Base-by-base conservation (phyloP, 352 stramenopile species). In the Globisporangium yorkense region DNA sequence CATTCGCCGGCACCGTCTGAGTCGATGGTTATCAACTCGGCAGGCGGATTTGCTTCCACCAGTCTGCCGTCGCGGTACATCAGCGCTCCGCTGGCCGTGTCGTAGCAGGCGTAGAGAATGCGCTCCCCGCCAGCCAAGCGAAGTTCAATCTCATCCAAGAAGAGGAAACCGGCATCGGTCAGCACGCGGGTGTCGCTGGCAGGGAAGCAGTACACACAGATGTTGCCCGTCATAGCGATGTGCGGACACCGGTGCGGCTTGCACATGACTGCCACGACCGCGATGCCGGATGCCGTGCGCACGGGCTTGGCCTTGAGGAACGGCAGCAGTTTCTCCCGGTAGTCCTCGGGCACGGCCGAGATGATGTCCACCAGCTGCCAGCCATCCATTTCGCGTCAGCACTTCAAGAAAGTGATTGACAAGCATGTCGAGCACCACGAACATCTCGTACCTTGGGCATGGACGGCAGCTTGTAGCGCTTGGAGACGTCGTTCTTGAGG, bases 241-340 rank as follows among this genome's bases (percentile, higher is more conserved):
- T 99, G 96, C 6, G 96, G 95, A 74, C 96, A 99, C n/a, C 95
- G 89, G 74, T 99, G 96, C 3, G 95, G 96, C 68, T 99, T 99
- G 71, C 77, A 97, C 95, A 99, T 99, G 18, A 98, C 95, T 0
- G 96, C 95, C n/a, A 99, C 96, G 31, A 98, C 94, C 5, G 95
- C 92, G 48, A 99, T 96, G 24, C 96, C 96, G 13, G 84, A 97
- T 12, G 96, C 96, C 1, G 94, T 98, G 51, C 96, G 88, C 24
- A 99, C 92, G 3, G 96, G 96, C 71, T 98, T 98, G 35, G 93
- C 92, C 63, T 97, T 96, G 50, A 99, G 77, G 57, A 86, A 93
- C 0, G 96, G 96, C 61, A 97, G 70, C 27, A 99, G 67, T 59
- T 94, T 92, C 21, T 91, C 74, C 48, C 89, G 86, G 75, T 98